A percentile compares a stretch with the other conserved stretches of the same genome.
phyloP scores from a whole-genome alignment of 208 protist genomes.

The Acanthamoeba castellanii region DNA sequence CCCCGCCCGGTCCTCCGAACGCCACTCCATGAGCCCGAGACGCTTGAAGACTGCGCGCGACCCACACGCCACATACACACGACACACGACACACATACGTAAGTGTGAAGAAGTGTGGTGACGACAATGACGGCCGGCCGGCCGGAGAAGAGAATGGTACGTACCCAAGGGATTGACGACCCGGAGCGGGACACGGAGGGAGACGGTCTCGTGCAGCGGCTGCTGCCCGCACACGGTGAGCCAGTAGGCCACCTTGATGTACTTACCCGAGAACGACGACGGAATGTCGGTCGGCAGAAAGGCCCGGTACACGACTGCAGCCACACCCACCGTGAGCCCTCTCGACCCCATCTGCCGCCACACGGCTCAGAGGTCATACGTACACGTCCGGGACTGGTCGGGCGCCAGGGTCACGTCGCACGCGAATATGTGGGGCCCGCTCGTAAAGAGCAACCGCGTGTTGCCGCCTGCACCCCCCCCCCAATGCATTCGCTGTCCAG shows the following conservation, averaged over 20 bases:
- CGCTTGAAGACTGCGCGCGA: slow-evolving; percentile 10
- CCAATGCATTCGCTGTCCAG: not conserved
- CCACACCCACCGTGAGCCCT: not conserved
- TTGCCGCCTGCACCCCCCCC: not conserved
- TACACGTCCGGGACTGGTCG: not conserved
- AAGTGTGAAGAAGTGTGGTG: not conserved
- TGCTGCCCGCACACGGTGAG: slow-evolving; percentile 17
- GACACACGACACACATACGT: not conserved
- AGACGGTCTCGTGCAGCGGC: slow-evolving; percentile 17
- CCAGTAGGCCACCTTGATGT: slow-evolving; percentile 12
- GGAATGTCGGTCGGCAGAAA: slow-evolving; percentile 10
- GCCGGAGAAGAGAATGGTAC: not conserved
- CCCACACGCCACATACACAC: not conserved
- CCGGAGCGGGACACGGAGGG: not conserved
- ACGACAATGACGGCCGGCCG: not conserved
- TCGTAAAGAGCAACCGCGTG: not conserved
- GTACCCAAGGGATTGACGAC: slow-evolving; percentile 3
- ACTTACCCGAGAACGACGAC: slow-evolving; percentile 4
- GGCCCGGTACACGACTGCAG: slow-evolving; percentile 1
- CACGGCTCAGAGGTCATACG: not conserved
- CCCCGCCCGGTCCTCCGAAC: not conserved
- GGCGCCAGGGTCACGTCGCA: not conserved
- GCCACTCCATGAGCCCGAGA: not conserved
- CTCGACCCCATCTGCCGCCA: not conserved
- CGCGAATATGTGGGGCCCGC: not conserved